Base-by-base conservation (phyloP, 495 filamentous ascomycete species). In the Penicillium soppii region DNA sequence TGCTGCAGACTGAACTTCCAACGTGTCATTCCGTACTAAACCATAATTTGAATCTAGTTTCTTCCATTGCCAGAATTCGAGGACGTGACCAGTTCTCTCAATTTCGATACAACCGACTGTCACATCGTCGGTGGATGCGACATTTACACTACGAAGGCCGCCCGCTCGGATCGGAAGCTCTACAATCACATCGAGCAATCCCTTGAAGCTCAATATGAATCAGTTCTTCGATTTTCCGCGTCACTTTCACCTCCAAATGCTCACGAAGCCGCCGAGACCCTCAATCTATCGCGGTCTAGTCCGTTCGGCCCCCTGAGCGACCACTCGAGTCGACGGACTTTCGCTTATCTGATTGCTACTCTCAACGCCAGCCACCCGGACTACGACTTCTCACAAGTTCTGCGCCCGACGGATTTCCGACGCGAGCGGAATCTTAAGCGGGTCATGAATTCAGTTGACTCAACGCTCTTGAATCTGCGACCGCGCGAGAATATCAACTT, bases 331-430 rank as follows among this genome's bases (percentile, higher is more conserved):
- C 89, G 95, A 10, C 85, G 91, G 40, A 95, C 89, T 0, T 97
- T 94, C 70, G 91, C 94, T 33, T 97, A 97, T 68, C 68, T 97
- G 50, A 97, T 97, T 62, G 94, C 94, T 10, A 97, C 95, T 1
- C 78, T 99, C n/a, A 99, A 99, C 58, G 92, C 92, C 1, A 92
- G 88, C 32, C 92, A 99, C 69, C 87, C 91, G 1, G 95, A 99
- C 66, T 99, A 99, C 67, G 92, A 97, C 69, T 97, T 97, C 71
- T 94, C 90, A 2, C 86, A 96, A 52, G 83, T 91, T 42, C 76
- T 97, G 50, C 84, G 91, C 23, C 91, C 92, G 1, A 79, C 83
- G 8, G 94, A 97, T 63, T 98, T 98, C 69, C 82, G 82, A 38
- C 83, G 86, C 33, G 90, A 96, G 74, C 73, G 82, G 19, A 84